Base-by-base conservation (phyloP, 179 eudicot species). In the Beta macrorhiza region DNA sequence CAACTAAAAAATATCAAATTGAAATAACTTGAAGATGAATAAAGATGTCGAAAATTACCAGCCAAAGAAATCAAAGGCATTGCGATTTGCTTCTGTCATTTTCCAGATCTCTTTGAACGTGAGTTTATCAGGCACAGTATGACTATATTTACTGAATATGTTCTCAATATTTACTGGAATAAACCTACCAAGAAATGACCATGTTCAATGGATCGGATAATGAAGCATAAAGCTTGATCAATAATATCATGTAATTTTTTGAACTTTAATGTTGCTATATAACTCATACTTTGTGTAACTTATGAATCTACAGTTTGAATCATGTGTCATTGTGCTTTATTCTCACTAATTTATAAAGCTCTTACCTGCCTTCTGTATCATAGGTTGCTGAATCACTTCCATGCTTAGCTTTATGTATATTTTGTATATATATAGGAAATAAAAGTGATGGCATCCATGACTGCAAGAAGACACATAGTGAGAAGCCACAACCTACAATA, bases 131-230 rank as follows among this genome's bases (percentile, higher is more conserved):
- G 91, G 90, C 11, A 61, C 61, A 0, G 90, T 90, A 16, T 64
- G 87, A 20, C 90, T 88, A 67, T 90, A 91, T 81, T 92, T 89
- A 88, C 93, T 91, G 76, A 92, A 92, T 16, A 90, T 90, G 88
- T 89, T 90, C 88, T 92, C 97, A 0, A 92, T 72, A 77, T 90
- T 84, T 9, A 86, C 90, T 7, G 93, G 92, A 58, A 83, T 78
- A 63, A 79, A 92, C 91, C 95, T 92, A 87, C 80, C 64, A 10
- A 5, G 22, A 15, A 37, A 37, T 37, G 42, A 37, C 42, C 42
- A 37, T 37, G 42, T 37, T 37, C 42, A 37, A 37, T 37, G 42
- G 42, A 32, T 32, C 1, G 37, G 37, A 37, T 37, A 37, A 37
- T 37, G 42, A 37, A 37, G 42, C 42, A 37, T 37, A 37, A 37